Conservation (phyloP, 1,284 basidiomycete species). For the Pyrrhoderma noxium region DNA sequence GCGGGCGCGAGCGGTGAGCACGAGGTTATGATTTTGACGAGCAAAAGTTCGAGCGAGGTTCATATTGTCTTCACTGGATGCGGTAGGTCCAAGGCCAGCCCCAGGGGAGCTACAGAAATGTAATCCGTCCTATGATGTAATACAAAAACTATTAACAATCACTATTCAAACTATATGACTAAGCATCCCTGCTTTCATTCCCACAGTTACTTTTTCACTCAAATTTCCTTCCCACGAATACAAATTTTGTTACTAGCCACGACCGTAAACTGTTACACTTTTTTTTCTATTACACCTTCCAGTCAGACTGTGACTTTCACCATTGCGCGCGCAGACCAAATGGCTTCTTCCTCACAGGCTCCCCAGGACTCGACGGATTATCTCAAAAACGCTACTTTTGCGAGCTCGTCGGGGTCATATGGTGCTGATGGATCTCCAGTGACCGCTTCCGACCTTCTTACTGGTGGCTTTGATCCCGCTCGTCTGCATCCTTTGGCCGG, state of each 20-base stretch:
- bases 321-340: no score
- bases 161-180: no score
- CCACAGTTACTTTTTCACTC: no score
- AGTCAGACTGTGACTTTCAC: neutral
- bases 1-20: neutral
- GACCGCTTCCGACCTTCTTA: conserved; percentile 78
- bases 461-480: conserved; percentile 81
- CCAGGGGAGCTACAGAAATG: neutral
- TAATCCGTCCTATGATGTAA: no score
- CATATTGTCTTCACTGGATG: conserved; percentile 12
- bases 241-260: no score
- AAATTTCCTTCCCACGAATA: neutral
- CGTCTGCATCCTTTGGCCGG: conserved; percentile 87
- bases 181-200: no score
- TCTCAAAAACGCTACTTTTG: conserved; percentile 50
- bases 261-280: no score
- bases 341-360: conserved; percentile 21
- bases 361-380: conserved; percentile 41
- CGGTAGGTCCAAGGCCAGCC: neutral
- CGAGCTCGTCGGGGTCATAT: conserved; percentile 33
- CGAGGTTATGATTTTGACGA: conserved; percentile 2
- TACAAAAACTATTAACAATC: no score
- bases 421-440: conserved; percentile 45
- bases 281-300: no score
- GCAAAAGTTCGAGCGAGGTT: neutral